These are phyloP conservation scores for Psilocybe tampanensis DNA, from an alignment of 768 basidiomycete species.

Conservation along the genomic window DNA sequence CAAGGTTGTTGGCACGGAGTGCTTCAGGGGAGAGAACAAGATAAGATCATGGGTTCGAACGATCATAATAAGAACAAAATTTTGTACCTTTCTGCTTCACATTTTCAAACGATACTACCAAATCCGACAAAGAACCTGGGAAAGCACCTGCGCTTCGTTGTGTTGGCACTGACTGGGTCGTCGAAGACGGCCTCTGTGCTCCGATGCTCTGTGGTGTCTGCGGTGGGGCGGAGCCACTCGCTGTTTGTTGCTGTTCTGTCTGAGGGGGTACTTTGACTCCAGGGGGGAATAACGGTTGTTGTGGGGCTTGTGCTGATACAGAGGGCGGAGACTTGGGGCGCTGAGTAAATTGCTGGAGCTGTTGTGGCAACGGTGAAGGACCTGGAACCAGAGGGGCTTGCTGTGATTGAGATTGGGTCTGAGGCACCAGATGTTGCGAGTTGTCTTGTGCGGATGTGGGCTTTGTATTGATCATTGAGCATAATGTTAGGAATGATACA, in stretches of 20 bases:
- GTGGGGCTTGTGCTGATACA: conserved; percentile 45
- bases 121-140: conserved; percentile 87
- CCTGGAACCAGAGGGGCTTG: conserved; percentile 33
- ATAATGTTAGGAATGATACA: background rate
- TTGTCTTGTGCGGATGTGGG: conserved; percentile 37
- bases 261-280: conserved; percentile 61
- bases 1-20: conserved; percentile 85
- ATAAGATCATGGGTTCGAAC: background rate
- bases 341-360: conserved; percentile 35
- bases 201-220: conserved; percentile 42
- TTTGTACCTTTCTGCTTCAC: conserved; percentile 91
- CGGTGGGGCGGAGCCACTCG: conserved; percentile 20
- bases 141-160: conserved; percentile 51
- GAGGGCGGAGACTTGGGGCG: conserved; percentile 35
- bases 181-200: conserved; percentile 57
- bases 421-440: conserved; percentile 37
- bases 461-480: conserved; percentile 27
- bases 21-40: conserved; percentile 29
- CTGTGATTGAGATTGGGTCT: conserved; percentile 28
- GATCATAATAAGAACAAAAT: background rate
- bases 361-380: conserved; percentile 45
- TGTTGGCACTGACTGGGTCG: conserved; percentile 45
- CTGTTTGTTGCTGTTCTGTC: conserved; percentile 37
- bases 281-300: conserved; percentile 67
- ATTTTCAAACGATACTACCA: conserved; percentile 92